A percentile compares a stretch with the other conserved stretches of the same genome.
phyloP scores from a whole-genome alignment of 805 yeast genomes.

The Metschnikowia lochheadii region DNA sequence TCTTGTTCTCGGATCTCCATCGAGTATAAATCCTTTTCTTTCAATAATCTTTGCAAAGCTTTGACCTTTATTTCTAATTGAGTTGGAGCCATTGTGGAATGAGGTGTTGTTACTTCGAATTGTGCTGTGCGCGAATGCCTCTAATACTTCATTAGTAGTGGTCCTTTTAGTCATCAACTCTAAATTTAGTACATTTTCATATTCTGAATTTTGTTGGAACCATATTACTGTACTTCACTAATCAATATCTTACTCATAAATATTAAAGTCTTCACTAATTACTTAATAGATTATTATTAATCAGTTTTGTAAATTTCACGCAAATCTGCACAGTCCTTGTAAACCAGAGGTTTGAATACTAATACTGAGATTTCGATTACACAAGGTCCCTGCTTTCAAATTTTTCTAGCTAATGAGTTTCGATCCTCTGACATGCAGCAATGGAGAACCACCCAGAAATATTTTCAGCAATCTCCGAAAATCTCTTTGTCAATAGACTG shows the following conservation, averaged over 20 bases:
- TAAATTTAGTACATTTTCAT: neutral
- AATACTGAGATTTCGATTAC: neutral
- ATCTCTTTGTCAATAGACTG: neutral
- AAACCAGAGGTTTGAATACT: neutral
- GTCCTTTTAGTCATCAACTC: neutral
- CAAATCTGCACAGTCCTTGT: neutral
- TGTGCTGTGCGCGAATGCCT: neutral
- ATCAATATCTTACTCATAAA: neutral
- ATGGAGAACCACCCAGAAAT: too few species aligned
- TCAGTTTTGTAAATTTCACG: neutral
- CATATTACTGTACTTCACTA: too few species aligned
- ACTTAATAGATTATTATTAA: neutral
- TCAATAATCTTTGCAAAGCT: slow-evolving; percentile 64
- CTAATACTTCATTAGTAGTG: neutral
- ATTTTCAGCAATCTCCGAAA: neutral
- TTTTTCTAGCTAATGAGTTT: neutral
- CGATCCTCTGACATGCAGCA: too few species aligned
- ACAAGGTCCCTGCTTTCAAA: too few species aligned
- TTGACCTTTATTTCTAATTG: slow-evolving; percentile 65
- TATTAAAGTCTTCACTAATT: too few species aligned
- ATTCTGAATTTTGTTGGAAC: too few species aligned
- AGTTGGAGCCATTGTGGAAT: slow-evolving; percentile 56
- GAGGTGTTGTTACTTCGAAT: neutral
- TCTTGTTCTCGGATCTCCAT: slow-evolving; percentile 57
- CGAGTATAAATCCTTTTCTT: slow-evolving; percentile 60